Evolutionary conservation across 768 basidiomycete genomes (phyloP).

Genomic region (Botryobasidium botryosum): DNA sequence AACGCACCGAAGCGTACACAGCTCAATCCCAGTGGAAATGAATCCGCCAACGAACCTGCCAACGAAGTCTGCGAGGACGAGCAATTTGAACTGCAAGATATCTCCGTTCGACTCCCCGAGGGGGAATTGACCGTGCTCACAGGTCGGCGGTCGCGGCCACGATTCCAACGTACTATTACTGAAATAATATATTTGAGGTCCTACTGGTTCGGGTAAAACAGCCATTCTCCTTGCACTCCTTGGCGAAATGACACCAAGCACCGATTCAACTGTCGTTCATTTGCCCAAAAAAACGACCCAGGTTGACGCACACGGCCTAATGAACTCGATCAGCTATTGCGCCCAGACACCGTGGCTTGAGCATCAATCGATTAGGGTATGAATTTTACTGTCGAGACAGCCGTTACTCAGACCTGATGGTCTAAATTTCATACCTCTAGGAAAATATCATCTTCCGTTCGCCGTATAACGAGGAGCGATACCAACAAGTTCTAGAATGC

Average conservation of each 20-base stretch:
- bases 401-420: too few species aligned
- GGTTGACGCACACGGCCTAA: slow-evolving; percentile 19
- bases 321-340: slow-evolving; percentile 25
- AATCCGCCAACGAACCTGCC: slow-evolving; percentile 24
- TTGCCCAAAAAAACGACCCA: slow-evolving; percentile 46
- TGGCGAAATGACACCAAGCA: slow-evolving; percentile 64
- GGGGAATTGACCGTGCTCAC: slow-evolving; percentile 54
- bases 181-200: too few species aligned
- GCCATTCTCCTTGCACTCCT: slow-evolving; percentile 58
- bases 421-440: too few species aligned
- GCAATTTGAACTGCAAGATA: slow-evolving; percentile 51
- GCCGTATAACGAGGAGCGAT: slow-evolving; percentile 23
- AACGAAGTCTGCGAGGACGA: too few species aligned
- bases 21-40: slow-evolving; percentile 9
- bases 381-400: too few species aligned
- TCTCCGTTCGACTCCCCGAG: slow-evolving; percentile 53
- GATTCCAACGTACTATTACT: too few species aligned
- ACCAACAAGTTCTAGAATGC: slow-evolving; percentile 22
- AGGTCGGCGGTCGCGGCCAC: too few species aligned
- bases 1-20: slow-evolving; percentile 15
- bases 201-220: slow-evolving; percentile 72
- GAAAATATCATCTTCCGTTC: slow-evolving; percentile 43
- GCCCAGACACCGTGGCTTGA: slow-evolving; percentile 30
- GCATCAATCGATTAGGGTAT: slow-evolving; percentile 21
- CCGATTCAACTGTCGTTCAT: slow-evolving; percentile 22